Evolutionary conservation across 805 yeast genomes (phyloP).

Genomic region (Komagataella pseudopastoris): DNA sequence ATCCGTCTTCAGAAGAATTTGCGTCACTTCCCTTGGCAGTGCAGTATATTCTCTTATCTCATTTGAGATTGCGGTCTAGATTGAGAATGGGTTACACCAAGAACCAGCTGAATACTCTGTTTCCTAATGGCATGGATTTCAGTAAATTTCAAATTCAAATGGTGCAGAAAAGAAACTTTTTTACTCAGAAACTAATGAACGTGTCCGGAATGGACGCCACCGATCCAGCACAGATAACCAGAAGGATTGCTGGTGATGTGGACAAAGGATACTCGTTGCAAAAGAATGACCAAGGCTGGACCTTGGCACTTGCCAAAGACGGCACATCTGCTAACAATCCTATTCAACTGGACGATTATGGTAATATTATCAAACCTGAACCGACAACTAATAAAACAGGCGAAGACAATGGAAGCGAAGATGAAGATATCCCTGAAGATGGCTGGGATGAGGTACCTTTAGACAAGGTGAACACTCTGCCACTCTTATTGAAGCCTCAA

Average conservation of each 20-base stretch:
- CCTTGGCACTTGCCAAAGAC: slow-evolving; percentile 42
- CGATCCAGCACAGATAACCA: slow-evolving; percentile 18
- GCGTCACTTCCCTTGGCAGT: slow-evolving; percentile 65
- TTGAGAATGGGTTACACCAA: slow-evolving; percentile 91
- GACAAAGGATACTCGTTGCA: slow-evolving; percentile 64
- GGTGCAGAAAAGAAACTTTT: slow-evolving; percentile 82
- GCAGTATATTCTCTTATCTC: slow-evolving; percentile 79
- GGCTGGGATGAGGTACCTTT: slow-evolving; percentile 68
- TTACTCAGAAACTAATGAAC: slow-evolving; percentile 78
- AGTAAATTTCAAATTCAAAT: slow-evolving; percentile 86
- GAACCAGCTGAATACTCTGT: slow-evolving; percentile 70
- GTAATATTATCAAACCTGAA: slow-evolving; percentile 3
- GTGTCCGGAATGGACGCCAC: slow-evolving; percentile 66
- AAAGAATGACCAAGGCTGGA: slow-evolving; percentile 75
- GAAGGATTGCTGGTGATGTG: slow-evolving; percentile 74
- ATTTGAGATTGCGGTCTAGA: slow-evolving; percentile 71
- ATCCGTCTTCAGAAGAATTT: slow-evolving; percentile 76
- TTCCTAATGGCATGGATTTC: slow-evolving; percentile 80
- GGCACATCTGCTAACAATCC: slow-evolving; percentile 31
- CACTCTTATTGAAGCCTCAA: neutral
- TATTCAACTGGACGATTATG: slow-evolving; percentile 27
- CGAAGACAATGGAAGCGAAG: slow-evolving; percentile 10
- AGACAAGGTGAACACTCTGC: slow-evolving; percentile 11
- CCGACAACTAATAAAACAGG: neutral
- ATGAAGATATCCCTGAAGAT: slow-evolving; percentile 28